Evolutionary conservation across 2,329 filamentous ascomycete species (phyloP), one percentile per base, ranked within the genome.

Genomic region (Trichoderma oligosporum): DNA sequence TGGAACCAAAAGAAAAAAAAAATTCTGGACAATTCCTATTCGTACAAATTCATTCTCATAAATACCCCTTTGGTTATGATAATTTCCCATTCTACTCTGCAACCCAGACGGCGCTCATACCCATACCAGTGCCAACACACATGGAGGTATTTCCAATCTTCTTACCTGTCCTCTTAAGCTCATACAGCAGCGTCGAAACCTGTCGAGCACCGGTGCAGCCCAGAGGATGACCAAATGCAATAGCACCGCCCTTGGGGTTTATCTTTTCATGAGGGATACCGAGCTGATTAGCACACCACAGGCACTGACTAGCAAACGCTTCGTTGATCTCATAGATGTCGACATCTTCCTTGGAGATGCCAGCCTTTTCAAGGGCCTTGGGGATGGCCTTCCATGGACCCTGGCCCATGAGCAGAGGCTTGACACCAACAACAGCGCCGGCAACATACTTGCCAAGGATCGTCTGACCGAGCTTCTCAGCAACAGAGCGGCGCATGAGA

Each of bases 241-340:
- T 97, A 31, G 92, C 92, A 62, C 93, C 93, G 63, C 93, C 94
- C 82, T 97, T 96, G 67, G 93, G 93, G 78, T 97, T 97, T 70
- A 99, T 85, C 83, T 97, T 97, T 63, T 89, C 86, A 60, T 80
- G 70, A 53, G 91, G 88, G 25, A 99, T 76, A 42, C 87, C 87
- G 20, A 99, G 83, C 79, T 97, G 86, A 68, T 94, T 89, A 62
- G 89, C 84, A 74, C 91, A 97, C 88, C 89, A 97, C 64, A 97
- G 74, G 74, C 91, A 96, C 81, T 97, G 93, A 62, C 85, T 89
- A 29, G 94, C 94, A 73, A 99, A 99, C 1, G 94, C 94, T 82
- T 99, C 94, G 79, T 99, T 99, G 82, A 99, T 97, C 83, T 99
- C 94, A 69, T 84, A 97, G 69, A 97, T 93, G 71, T 97, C 94